phyloP scores from a whole-genome alignment of 2,329 filamentous ascomycete genomes.

The Colletotrichum theobromicola region DNA sequence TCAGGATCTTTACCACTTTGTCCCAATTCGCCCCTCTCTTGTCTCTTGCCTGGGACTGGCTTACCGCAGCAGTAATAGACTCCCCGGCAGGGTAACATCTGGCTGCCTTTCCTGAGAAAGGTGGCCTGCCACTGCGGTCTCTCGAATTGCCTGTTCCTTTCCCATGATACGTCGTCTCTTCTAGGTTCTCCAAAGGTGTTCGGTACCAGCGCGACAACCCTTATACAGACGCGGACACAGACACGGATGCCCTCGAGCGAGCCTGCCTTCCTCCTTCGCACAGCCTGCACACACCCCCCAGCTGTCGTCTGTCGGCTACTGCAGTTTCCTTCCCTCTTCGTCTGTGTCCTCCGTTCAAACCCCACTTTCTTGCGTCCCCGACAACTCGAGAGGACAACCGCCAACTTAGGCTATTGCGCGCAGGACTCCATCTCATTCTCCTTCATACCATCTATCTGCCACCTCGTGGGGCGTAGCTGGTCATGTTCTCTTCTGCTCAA shows the following conservation, averaged over 20 bases:
- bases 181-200: not conserved
- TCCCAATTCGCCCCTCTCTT: not conserved
- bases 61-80: too few species aligned
- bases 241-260: not conserved
- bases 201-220: not conserved
- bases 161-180: not conserved
- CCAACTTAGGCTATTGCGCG: not conserved
- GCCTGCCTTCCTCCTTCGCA: not conserved
- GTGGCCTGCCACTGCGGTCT: not conserved
- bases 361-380: conserved; percentile 10
- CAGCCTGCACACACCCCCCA: not conserved
- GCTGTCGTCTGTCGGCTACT: not conserved
- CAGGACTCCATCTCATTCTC: conserved; percentile 17
- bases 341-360: not conserved
- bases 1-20: not conserved
- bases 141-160: not conserved
- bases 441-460: conserved; percentile 20
- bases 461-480: conserved; percentile 12
- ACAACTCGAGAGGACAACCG: not conserved
- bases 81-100: not conserved
- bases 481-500: conserved; percentile 3
- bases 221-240: not conserved
- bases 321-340: not conserved
- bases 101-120: not conserved
- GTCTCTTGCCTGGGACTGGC: not conserved